Evolutionary conservation across 2,329 filamentous ascomycete species (phyloP), one percentile per base, ranked within the genome.

Genomic region (Paramyrothecium roridum): DNA sequence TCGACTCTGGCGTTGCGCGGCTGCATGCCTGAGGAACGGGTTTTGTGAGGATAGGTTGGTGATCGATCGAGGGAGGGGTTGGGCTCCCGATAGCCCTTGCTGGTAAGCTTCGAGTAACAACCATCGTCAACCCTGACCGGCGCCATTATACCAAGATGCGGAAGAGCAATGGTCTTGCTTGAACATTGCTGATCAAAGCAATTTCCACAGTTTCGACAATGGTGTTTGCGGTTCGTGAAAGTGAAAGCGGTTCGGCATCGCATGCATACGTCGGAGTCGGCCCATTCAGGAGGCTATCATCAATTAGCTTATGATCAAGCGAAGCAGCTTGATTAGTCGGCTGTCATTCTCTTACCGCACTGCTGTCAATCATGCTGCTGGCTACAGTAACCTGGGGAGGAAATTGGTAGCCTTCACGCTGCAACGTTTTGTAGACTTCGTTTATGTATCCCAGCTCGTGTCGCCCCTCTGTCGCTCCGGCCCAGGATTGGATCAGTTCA

Each of bases 281-380:
- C 87, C 95, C 95, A 99, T 74, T 99, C 95, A 1, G 95, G 95
- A 11, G 95, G 95, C 88, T 96, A 22, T 34, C 26, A 30, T 30
- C 26, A 4, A 30, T 30, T 30, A 30, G 26, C 26, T 30, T 30
- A 10, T 30, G 26, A 30, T 30, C 26, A 10, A 30, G 4, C 10
- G 26, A 10, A 6, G 26, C 10, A 10, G 26, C 26, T 10, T 53
- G 19, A 26, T 13, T 48, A 8, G 54, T 54, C 23, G 54, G 58
- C 43, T 64, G 58, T 54, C 40, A 22, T 33, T 33, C 45, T 81
- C 89, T 71, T 83, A 96, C 91, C 58, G 95, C 95, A 67, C 88
- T 96, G 70, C 92, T 97, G 70, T 99, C 93, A 62, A 98, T 85
- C 93, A 99, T 99, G 73, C 89, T 97, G 74, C 91, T 96, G n/a